Percentiles rank a stretch among this genome's conserved stretches.
Conservation (phyloP, 2,329 filamentous ascomycete species). For the Rutstroemia sp. region DNA sequence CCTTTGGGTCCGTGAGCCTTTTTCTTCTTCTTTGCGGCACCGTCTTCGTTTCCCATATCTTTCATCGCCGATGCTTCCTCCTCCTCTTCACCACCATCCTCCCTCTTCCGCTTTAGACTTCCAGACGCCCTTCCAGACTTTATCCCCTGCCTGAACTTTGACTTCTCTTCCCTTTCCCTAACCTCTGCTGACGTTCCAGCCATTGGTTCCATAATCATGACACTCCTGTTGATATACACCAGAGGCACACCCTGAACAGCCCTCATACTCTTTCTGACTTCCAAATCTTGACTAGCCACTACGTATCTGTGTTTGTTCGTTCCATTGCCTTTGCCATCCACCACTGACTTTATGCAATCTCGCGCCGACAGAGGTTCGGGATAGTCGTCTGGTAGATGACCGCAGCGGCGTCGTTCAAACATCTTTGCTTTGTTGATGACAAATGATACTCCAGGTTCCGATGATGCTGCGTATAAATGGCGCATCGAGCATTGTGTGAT, state of each 20-base stretch:
- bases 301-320: conserved; percentile 75
- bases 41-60: conserved; percentile 15
- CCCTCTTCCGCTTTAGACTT: conserved; percentile 30
- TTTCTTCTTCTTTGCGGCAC: conserved; percentile 42
- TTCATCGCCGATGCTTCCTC: conserved; percentile 18
- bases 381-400: conserved; percentile 66
- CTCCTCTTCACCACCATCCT: conserved; percentile 27
- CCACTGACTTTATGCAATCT: conserved; percentile 66
- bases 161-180: conserved; percentile 60
- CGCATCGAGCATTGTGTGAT: conserved; percentile 77
- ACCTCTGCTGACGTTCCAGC: conserved; percentile 55
- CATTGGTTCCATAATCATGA: conserved; percentile 77
- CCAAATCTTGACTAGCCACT: conserved; percentile 64
- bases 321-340: conserved; percentile 66
- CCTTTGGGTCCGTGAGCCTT: conserved; percentile 55
- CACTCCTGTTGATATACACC: conserved; percentile 70
- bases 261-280: conserved; percentile 56
- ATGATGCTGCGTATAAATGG: conserved; percentile 61
- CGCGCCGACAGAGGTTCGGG: conserved; percentile 61
- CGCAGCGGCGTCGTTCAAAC: conserved; percentile 69
- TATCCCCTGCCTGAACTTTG: conserved; percentile 66
- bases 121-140: conserved; percentile 41
- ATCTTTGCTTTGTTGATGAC: conserved; percentile 68
- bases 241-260: conserved; percentile 65
- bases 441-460: conserved; percentile 40